phyloP scores from a whole-genome alignment of 306 rosid genomes.

The Rosa chinensis region DNA sequence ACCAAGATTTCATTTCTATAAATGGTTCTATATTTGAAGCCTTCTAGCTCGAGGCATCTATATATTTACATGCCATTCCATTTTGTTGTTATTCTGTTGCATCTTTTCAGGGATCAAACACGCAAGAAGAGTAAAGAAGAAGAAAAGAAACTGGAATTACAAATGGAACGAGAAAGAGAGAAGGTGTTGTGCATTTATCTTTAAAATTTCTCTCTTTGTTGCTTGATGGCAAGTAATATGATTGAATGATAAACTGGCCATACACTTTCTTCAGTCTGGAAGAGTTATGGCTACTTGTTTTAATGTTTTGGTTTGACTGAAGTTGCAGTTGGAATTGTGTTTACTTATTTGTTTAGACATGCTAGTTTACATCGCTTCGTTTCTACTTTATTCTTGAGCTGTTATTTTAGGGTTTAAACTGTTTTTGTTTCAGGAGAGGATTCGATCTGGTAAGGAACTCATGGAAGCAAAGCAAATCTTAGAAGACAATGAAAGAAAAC shows the following conservation, averaged over 20 bases:
- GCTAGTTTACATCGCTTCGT: background rate
- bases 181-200: constrained; percentile 47
- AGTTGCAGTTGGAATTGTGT: background rate
- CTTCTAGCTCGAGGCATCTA: background rate
- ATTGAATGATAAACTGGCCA: background rate
- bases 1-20: background rate
- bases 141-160: constrained; percentile 41
- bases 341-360: background rate
- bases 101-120: constrained; percentile 44
- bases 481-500: constrained; percentile 68
- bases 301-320: background rate
- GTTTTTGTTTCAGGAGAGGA: constrained; percentile 59
- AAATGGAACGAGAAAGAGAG: constrained; percentile 61
- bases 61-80: background rate
- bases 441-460: constrained; percentile 59
- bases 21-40: constrained; percentile 2
- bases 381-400: background rate
- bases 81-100: constrained; percentile 9
- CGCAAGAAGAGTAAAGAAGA: constrained; percentile 37
- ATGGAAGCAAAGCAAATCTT: constrained; percentile 51
- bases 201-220: background rate
- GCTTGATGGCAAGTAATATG: background rate
- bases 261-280: background rate
- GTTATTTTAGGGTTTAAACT: background rate
- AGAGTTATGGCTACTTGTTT: background rate